A percentile compares a stretch with the other conserved stretches of the same genome.
phyloP scores from a whole-genome alignment of 305 asterid genomes.

The Fraxinus ornus region DNA sequence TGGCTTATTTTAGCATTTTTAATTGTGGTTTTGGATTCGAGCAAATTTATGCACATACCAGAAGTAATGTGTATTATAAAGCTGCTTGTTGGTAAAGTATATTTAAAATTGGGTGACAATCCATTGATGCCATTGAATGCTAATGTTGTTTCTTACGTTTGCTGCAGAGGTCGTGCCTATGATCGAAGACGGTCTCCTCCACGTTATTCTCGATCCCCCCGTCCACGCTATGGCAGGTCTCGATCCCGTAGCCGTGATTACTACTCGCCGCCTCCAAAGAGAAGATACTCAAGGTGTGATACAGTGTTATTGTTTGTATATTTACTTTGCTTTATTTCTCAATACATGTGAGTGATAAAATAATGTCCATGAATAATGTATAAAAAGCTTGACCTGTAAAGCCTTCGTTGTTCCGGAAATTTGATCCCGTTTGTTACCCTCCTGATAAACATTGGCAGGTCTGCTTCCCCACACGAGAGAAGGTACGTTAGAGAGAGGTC shows the following conservation, averaged over 20 bases:
- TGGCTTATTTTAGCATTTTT: neutral
- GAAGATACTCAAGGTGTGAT: constrained; percentile 71
- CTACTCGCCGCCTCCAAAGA: constrained; percentile 65
- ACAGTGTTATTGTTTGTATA: neutral
- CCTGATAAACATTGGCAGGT: constrained; percentile 38
- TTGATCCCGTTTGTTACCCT: neutral
- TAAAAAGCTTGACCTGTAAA: neutral
- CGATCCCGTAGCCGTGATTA: constrained; percentile 62
- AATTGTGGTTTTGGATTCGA: neutral
- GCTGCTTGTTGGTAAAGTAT: neutral
- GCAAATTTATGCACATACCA: neutral
- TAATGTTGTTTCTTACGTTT: neutral
- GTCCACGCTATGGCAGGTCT: constrained; percentile 60
- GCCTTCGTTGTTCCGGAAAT: neutral
- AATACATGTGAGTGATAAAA: neutral
- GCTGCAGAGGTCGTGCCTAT: constrained; percentile 54
- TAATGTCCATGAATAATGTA: neutral
- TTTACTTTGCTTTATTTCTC: neutral
- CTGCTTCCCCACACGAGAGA: constrained; percentile 62
- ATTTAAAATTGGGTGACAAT: neutral
- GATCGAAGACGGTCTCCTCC: constrained; percentile 81
- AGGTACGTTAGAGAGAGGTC: constrained; percentile 66
- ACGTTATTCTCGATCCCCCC: constrained; percentile 79
- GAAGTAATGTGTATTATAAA: neutral
- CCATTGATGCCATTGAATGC: neutral